Percentiles rank a stretch among this genome's conserved stretches.
phyloP scores from a whole-genome alignment of 2,329 filamentous ascomycete species.

The Seiridium unicorne region DNA sequence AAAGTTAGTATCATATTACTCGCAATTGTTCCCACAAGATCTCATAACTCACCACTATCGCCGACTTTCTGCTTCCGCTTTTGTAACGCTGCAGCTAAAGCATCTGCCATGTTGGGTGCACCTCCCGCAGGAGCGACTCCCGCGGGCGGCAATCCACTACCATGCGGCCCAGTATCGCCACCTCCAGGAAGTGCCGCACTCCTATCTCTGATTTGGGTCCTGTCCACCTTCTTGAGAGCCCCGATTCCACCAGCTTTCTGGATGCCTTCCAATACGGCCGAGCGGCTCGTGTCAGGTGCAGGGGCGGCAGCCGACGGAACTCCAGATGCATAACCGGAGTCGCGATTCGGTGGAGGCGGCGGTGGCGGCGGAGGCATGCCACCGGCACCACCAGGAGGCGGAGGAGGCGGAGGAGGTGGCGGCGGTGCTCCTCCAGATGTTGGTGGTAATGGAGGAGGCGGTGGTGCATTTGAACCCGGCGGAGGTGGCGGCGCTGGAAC shows the following conservation, averaged over 20 bases:
- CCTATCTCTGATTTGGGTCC: slow-evolving; percentile 67
- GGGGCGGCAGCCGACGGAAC: slow-evolving; percentile 44
- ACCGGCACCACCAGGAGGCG: slow-evolving; percentile 32
- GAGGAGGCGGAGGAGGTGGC: slow-evolving; percentile 33
- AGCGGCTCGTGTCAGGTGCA: slow-evolving; percentile 44
- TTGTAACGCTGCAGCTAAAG: slow-evolving; percentile 72
- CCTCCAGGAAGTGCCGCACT: slow-evolving; percentile 60
- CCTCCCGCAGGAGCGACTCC: slow-evolving; percentile 46
- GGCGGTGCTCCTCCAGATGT: slow-evolving; percentile 20
- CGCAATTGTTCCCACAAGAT: slow-evolving; percentile 23
- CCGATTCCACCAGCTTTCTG: slow-evolving; percentile 66
- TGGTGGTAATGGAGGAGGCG: slow-evolving; percentile 14
- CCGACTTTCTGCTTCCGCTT: slow-evolving; percentile 93
- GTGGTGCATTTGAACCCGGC: slow-evolving; percentile 15
- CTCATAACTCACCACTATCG: slow-evolving; percentile 76
- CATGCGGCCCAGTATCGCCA: slow-evolving; percentile 47
- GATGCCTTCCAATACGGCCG: slow-evolving; percentile 69
- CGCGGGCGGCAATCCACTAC: slow-evolving; percentile 50
- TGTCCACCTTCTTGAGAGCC: slow-evolving; percentile 73
- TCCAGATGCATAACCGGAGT: slow-evolving; percentile 56
- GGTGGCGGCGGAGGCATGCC: slow-evolving; percentile 42
- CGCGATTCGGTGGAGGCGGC: slow-evolving; percentile 55
- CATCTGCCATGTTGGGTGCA: slow-evolving; percentile 73
- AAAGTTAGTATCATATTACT: background rate
- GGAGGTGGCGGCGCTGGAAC: slow-evolving; percentile 35